Conservation (phyloP, 495 filamentous ascomycete species). For the Cairneyella variabilis region DNA sequence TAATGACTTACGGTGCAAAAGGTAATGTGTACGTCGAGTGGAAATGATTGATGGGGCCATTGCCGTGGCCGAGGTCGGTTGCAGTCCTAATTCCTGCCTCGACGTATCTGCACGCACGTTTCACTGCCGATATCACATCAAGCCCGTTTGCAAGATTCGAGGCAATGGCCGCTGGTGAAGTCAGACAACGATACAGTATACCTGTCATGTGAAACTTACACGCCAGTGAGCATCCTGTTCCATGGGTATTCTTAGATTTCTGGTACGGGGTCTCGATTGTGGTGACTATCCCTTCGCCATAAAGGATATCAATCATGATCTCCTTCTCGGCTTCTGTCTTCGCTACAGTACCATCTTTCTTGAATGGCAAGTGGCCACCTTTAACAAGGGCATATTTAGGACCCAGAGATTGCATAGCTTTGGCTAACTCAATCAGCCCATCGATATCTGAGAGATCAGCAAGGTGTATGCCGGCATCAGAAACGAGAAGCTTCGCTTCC, state of each 20-base stretch:
- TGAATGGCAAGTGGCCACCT: conserved; percentile 86
- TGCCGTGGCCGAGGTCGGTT: conserved; percentile 68
- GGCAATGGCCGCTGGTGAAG: conserved; percentile 71
- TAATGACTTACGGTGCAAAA: conserved; percentile 67
- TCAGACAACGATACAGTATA: conserved; percentile 2
- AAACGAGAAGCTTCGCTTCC: conserved; percentile 73
- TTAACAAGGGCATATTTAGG: conserved; percentile 82
- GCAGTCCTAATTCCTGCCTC: conserved; percentile 80
- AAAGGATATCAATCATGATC: conserved; percentile 70
- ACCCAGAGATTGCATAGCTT: conserved; percentile 60
- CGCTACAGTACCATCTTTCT: conserved; percentile 52
- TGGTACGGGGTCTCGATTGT: conserved; percentile 67
- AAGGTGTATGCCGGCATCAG: conserved; percentile 47
- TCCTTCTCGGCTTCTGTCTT: conserved; percentile 52
- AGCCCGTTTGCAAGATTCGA: conserved; percentile 70
- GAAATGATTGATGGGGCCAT: conserved; percentile 91
- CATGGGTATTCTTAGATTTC: conserved; percentile 79
- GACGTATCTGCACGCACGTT: conserved; percentile 70
- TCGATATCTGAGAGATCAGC: conserved; percentile 49
- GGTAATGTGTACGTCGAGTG: conserved; percentile 78
- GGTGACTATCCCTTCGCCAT: conserved; percentile 49
- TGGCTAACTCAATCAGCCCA: conserved; percentile 65
- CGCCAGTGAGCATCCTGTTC: conserved; percentile 91
- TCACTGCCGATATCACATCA: conserved; percentile 59
- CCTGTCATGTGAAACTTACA: conserved; percentile 46